phyloP scores from a whole-genome alignment of 345 rosid genomes.

The Bretschneidera sinensis region DNA sequence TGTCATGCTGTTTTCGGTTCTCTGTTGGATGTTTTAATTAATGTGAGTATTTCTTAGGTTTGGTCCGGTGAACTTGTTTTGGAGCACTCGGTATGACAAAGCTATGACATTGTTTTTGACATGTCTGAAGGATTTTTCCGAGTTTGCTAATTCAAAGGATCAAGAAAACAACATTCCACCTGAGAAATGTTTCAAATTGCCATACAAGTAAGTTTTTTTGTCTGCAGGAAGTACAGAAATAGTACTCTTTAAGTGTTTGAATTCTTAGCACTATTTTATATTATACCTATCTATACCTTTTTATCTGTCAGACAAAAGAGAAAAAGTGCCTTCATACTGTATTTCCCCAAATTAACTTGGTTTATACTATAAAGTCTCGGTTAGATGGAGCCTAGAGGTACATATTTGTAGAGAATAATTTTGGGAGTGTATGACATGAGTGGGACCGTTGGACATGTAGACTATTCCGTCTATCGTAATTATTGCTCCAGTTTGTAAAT shows the following conservation, averaged over 20 bases:
- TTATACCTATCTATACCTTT: background rate
- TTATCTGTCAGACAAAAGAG: too few species aligned
- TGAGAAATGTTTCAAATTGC: conserved; percentile 79
- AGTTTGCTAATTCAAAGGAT: conserved; percentile 79
- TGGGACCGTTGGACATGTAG: too few species aligned
- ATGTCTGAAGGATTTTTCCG: conserved; percentile 95
- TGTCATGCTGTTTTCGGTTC: background rate
- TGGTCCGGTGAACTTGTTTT: conserved; percentile 94
- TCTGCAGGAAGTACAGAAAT: background rate
- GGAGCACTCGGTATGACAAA: conserved; percentile 94
- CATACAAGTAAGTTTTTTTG: conserved; percentile 60
- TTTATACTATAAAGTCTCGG: background rate
- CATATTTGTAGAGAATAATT: too few species aligned
- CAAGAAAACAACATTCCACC: conserved; percentile 87
- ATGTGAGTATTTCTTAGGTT: conserved; percentile 43
- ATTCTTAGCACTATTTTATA: too few species aligned
- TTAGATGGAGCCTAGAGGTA: background rate
- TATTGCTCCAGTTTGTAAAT: too few species aligned
- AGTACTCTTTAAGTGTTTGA: too few species aligned
- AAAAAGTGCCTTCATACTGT: too few species aligned
- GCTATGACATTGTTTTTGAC: conserved; percentile 89
- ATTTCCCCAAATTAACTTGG: background rate
- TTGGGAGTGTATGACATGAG: too few species aligned
- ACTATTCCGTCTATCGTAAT: too few species aligned
- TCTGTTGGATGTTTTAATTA: conserved; percentile 7